Evolutionary conservation across 2,329 filamentous ascomycete genomes (phyloP), one percentile per base, ranked within the genome.

Genomic region (Lachnellula arida): DNA sequence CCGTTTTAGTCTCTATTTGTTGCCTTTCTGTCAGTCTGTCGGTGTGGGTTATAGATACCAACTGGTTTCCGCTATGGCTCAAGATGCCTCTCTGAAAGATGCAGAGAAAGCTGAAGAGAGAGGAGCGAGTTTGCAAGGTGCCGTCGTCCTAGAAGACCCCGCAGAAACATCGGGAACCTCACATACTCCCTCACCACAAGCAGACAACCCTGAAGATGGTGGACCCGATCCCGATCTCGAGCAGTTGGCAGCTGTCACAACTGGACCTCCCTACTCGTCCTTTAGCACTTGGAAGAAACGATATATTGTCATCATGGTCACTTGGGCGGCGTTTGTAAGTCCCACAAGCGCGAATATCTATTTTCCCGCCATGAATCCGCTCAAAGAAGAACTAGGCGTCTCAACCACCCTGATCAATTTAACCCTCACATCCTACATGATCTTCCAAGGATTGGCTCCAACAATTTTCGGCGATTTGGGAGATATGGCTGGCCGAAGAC

Each of bases 371-470:
- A 55, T 70, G 34, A 66, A 66, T 39, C 63, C 67, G 15, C 70
- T 78, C 11, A 46, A 63, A 32, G 40, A 37, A 8, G 58, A 69
- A 34, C 61, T 70, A 12, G 51, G 60, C 50, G 64, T 68, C n/a
- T 68, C 67, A 6, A 61, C 63, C 8, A 67, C 63, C 22, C 57
- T 65, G 19, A 68, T 70, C 52, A 70, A 68, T 51, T 50, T 70
- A 22, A 69, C 67, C 34, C 58, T 70, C 11, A 70, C 67, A 6
- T 64, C 63, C 19, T 70, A 67, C 43, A 66, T 69, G 67, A 76
- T 86, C 49, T 78, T 86, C 37, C 83, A 85, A 71, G 83, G 79
- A 19, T 69, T 86, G 12, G 76, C 78, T 1, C 83, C 83, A 32
- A 80, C 78, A 58, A 75, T 85, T 51, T 73, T 84, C 48, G 82